Conservation (phyloP, 495 filamentous ascomycete species). For the Annulohypoxylon stygium region DNA sequence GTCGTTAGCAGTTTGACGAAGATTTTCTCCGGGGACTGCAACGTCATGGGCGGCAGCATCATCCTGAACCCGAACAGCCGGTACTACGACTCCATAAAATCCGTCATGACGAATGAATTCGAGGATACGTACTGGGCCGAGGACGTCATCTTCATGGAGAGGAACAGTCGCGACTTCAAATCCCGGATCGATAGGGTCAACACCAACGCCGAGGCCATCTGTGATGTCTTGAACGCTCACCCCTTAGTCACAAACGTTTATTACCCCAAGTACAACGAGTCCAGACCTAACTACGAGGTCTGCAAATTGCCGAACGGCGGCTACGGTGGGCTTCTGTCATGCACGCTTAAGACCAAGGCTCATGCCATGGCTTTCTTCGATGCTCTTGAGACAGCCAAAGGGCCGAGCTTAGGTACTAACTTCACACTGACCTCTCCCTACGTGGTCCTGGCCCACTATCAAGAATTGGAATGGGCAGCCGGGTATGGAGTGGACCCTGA, state of each 20-base stretch:
- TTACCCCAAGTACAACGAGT: slow-evolving; percentile 84
- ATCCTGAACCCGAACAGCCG: slow-evolving; percentile 84
- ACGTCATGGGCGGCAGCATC: slow-evolving; percentile 95
- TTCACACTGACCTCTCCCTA: slow-evolving; percentile 94
- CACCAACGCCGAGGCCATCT: slow-evolving; percentile 85
- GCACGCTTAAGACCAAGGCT: slow-evolving; percentile 76
- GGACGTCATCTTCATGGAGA: slow-evolving; percentile 93
- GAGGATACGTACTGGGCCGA: slow-evolving; percentile 95
- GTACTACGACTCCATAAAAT: slow-evolving; percentile 78
- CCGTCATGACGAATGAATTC: slow-evolving; percentile 70
- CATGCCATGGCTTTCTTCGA: slow-evolving; percentile 89
- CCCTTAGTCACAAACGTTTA: slow-evolving; percentile 81
- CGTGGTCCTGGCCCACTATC: slow-evolving; percentile 90
- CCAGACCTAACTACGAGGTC: slow-evolving; percentile 78
- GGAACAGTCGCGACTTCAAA: slow-evolving; percentile 94
- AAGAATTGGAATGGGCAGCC: slow-evolving; percentile 90
- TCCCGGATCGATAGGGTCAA: slow-evolving; percentile 88
- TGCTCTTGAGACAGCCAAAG: slow-evolving; percentile 86
- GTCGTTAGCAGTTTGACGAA: slow-evolving; percentile 96
- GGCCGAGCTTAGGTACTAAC: slow-evolving; percentile 95
- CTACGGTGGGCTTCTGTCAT: slow-evolving; percentile 90
- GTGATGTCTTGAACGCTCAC: slow-evolving; percentile 69
- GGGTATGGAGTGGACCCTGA: slow-evolving; percentile 81
- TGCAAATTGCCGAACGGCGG: slow-evolving; percentile 82
- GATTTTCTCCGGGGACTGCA: slow-evolving; percentile 95